These are phyloP conservation scores for Carnegiea gigantea DNA, from an alignment of 179 eudicot genomes.

Conservation along the genomic window DNA sequence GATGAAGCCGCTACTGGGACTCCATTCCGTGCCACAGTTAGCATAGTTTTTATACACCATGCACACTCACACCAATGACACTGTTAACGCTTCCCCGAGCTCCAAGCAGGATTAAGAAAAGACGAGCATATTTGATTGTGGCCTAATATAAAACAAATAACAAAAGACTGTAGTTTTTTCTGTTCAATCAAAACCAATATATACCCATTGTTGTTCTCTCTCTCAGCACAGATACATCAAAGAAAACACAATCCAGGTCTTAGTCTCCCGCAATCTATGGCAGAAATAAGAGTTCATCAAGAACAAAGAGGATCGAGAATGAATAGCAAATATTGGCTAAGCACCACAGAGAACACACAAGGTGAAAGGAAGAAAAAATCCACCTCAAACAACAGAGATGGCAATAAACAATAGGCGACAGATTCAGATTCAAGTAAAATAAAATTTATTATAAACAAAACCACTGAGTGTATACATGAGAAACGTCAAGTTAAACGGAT, in stretches of 20 bases:
- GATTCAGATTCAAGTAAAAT: background rate
- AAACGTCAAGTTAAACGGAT: slow-evolving; percentile 8
- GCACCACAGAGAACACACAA: background rate
- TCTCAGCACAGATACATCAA: background rate
- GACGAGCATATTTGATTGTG: no score
- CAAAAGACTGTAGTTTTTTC: no score
- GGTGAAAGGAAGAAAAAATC: background rate
- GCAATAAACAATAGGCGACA: background rate
- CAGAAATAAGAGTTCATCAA: background rate
- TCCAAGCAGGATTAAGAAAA: background rate
- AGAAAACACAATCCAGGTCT: background rate
- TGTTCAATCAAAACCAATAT: no score
- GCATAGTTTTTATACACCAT: background rate
- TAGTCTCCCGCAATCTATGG: background rate
- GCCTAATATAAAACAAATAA: no score
- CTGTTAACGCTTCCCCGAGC: background rate
- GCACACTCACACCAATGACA: background rate
- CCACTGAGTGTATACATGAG: background rate
- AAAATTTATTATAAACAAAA: background rate
- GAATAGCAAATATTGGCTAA: background rate
- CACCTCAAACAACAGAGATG: background rate
- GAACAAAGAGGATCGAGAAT: background rate
- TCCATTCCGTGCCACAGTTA: background rate
- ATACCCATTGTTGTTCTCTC: background rate
- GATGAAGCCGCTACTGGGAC: background rate